Conservation (phyloP, 2,329 filamentous ascomycete genomes). For the Sarocladium brachiariae region DNA sequence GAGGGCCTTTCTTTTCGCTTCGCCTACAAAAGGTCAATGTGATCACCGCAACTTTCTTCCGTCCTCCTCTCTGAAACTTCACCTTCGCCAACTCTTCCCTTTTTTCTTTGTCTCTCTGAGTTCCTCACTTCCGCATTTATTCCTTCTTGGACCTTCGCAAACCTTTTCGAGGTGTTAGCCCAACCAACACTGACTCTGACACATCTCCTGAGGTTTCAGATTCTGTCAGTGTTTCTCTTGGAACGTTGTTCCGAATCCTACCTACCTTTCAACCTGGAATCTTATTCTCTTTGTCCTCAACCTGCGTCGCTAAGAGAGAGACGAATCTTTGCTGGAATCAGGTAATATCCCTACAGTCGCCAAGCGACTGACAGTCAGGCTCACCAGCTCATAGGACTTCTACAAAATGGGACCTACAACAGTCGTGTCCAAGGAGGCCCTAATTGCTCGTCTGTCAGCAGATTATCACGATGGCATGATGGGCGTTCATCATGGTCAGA, state of each 20-base stretch:
- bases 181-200: neutral
- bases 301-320: too few relatives aligned
- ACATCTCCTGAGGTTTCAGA: neutral
- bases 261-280: neutral
- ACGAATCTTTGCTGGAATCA: too few relatives aligned
- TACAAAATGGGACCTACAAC: neutral
- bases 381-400: neutral
- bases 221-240: neutral
- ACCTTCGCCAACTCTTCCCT: too few relatives aligned
- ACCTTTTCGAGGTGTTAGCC: neutral
- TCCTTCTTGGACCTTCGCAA: neutral
- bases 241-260: neutral
- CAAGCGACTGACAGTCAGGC: neutral
- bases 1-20: neutral
- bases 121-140: too few relatives aligned
- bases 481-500: neutral
- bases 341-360: too few relatives aligned
- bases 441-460: conserved; percentile 3
- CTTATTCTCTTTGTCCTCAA: too few relatives aligned
- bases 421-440: neutral
- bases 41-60: neutral
- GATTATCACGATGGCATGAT: conserved; percentile 3
- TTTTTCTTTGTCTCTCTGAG: too few relatives aligned
- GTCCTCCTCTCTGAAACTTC: neutral
- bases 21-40: neutral